Percentiles rank a stretch among this genome's conserved stretches.
Evolutionary conservation across 169 alveolate species (phyloP).

Genomic region (Cytauxzoon felis): DNA sequence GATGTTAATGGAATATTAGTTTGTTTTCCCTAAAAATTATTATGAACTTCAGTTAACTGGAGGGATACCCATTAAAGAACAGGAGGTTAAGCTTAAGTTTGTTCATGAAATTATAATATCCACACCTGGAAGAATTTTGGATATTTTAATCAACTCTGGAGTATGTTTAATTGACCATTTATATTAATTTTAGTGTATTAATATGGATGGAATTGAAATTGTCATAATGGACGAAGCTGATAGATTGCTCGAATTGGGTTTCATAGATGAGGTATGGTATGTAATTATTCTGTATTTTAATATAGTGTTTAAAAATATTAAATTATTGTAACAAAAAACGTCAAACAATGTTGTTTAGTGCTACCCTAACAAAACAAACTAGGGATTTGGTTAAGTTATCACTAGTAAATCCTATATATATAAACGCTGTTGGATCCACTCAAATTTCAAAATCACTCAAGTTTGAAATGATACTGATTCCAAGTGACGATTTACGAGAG

Average conservation of each 20-base stretch:
- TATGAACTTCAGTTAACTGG: conserved; percentile 82
- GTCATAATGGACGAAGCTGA: conserved; percentile 95
- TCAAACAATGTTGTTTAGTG: conserved; percentile 86
- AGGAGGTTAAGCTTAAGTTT: conserved; percentile 81
- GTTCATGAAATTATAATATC: conserved; percentile 94
- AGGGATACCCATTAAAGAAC: conserved; percentile 81
- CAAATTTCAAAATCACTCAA: conserved; percentile 72
- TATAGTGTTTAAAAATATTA: conserved; percentile 58
- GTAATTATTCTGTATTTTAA: not conserved
- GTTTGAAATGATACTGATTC: conserved; percentile 78
- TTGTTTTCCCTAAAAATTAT: conserved; percentile 45
- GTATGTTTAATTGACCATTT: conserved; percentile 20
- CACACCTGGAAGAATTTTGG: conserved; percentile 98
- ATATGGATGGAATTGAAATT: conserved; percentile 81
- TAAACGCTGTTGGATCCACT: conserved; percentile 50
- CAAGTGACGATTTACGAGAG: conserved; percentile 47
- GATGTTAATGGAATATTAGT: conserved; percentile 74
- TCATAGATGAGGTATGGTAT: conserved; percentile 78
- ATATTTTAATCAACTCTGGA: conserved; percentile 84
- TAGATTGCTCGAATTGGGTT: conserved; percentile 91
- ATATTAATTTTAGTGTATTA: conserved; percentile 15
- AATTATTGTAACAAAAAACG: conserved; percentile 70
- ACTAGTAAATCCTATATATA: conserved; percentile 74
- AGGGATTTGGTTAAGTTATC: conserved; percentile 79
- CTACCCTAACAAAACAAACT: conserved; percentile 82